These are phyloP conservation scores for Ichthyophonus hoferi DNA, from an alignment of 208 protist genomes.

Conservation along the genomic window DNA sequence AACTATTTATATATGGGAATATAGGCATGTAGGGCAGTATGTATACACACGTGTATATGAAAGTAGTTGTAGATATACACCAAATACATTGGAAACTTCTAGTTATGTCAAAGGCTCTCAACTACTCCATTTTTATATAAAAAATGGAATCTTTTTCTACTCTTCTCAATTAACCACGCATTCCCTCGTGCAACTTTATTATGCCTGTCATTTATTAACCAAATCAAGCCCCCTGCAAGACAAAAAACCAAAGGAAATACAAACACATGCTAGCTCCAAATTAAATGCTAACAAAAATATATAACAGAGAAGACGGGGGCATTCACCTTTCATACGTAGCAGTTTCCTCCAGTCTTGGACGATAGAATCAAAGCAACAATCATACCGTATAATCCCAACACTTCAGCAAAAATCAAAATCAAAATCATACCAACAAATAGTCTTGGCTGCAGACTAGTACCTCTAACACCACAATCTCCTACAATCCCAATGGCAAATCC, in stretches of 20 bases:
- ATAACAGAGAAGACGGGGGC: background rate
- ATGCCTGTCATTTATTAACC: background rate
- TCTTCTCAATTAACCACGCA: background rate
- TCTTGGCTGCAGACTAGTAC: constrained; percentile 74
- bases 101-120: too few species aligned
- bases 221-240: background rate
- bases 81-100: too few species aligned
- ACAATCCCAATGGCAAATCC: constrained; percentile 98
- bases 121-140: too few species aligned
- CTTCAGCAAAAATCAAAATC: constrained; percentile 99
- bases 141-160: background rate
- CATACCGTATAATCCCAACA: constrained; percentile 92
- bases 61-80: background rate
- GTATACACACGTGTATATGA: background rate
- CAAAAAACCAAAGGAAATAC: too few species aligned
- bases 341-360: background rate
- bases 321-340: background rate
- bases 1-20: background rate
- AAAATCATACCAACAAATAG: constrained; percentile 99
- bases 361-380: constrained; percentile 92
- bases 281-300: background rate
- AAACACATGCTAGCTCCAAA: background rate
- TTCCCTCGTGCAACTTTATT: background rate
- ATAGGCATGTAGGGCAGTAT: background rate
- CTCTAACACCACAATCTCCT: constrained; percentile 89